These are phyloP conservation scores for Tricholoma sp. DNA, from an alignment of 768 basidiomycete genomes.

Conservation along the genomic window DNA sequence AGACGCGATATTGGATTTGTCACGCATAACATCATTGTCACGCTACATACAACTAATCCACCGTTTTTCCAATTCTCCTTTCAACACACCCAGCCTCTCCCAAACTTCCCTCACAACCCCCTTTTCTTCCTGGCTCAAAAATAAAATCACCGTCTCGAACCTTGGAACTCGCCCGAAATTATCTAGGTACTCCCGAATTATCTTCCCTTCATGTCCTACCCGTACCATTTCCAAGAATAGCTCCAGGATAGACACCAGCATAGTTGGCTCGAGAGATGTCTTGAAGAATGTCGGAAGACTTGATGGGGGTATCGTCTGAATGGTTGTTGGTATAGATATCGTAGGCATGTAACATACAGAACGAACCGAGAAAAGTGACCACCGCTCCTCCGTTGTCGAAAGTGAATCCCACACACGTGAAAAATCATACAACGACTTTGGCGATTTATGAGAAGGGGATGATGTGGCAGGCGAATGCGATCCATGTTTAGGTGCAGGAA, in stretches of 20 bases:
- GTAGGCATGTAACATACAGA: background rate
- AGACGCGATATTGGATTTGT: background rate
- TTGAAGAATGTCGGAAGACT: constrained; percentile 60
- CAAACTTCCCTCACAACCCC: constrained; percentile 42
- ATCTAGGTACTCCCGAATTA: constrained; percentile 43
- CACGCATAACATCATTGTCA: background rate
- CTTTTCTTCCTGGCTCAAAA: constrained; percentile 57
- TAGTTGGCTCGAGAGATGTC: constrained; percentile 60
- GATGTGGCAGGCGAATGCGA: background rate
- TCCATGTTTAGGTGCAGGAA: constrained; percentile 1
- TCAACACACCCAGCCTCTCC: constrained; percentile 29
- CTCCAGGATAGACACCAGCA: constrained; percentile 54
- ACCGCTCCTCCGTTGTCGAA: constrained; percentile 38
- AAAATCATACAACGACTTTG: constrained; percentile 58
- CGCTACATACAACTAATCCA: constrained; percentile 18
- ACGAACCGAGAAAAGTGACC: constrained; percentile 57
- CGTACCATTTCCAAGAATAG: constrained; percentile 36
- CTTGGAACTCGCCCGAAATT: constrained; percentile 52
- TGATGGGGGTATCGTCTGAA: constrained; percentile 49
- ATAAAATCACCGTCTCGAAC: constrained; percentile 57
- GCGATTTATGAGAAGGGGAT: background rate
- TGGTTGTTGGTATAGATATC: background rate
- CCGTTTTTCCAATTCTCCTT: constrained; percentile 14
- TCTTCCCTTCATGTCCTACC: constrained; percentile 10
- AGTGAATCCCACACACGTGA: constrained; percentile 50